Evolutionary conservation across 306 rosid species (phyloP), one percentile per base, ranked within the genome.

Genomic region (Myrica gale): DNA sequence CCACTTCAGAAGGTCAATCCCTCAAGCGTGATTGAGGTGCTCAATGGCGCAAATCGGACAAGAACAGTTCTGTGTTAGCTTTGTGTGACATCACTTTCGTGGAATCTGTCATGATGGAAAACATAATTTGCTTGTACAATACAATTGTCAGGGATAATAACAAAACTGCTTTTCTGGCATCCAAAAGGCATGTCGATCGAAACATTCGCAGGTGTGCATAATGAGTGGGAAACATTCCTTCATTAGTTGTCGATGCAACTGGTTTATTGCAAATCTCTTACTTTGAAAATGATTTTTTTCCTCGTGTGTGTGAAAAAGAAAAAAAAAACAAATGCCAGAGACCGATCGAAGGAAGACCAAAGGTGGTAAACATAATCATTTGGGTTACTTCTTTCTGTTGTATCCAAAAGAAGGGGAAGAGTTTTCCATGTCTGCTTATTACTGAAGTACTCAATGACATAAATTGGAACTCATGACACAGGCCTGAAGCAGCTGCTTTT

Each of bases 301-400:
- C 10, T 58, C 10, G 41, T 23, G 37, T 23, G 65, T 5, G 42
- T 23, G 65, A 2, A 12, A 16, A 58, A 58, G 65, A 58, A 58
- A 4, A 23, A 21, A 23, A 58, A 10, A 15, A 7, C 11, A 47
- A 47, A 48, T 32, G 37, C 37, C 37, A 32, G 37, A 48, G 16
- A 21, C 6, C 6, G 41, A 23, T 5, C 10, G 65, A 58, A 9
- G 32, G 17, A 21, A 58, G 65, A 58, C 39, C 65, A 23, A 23
- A 58, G 16, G 65, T 58, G 65, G 65, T 23, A 21, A 58, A 58
- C 65, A 58, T 23, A 58, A 58, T 23, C 37, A 58, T 26, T 58
- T 56, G 5, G 8, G 11, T 23, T 5, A 19, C 3, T 58, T 21
- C 6, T 58, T 21, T 20, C 21, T 9, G 26, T 58, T 21, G 7